Evolutionary conservation across 805 yeast genomes (phyloP).

Genomic region (Kluyveromyces siamensis): DNA sequence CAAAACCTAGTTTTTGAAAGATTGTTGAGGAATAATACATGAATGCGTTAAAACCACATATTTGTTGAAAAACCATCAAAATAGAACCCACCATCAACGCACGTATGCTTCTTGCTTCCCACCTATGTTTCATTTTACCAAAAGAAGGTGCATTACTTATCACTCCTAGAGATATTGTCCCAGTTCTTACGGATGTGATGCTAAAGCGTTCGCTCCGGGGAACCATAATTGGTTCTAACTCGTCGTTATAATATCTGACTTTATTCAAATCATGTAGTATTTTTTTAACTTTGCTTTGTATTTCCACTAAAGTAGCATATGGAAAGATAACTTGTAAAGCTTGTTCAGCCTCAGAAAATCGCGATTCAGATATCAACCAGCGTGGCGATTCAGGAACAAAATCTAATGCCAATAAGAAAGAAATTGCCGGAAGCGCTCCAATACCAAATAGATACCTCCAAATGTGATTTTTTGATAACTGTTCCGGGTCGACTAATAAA

Average conservation of each 20-base stretch:
- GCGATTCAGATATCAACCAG: constrained; percentile 30
- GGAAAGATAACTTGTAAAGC: constrained; percentile 39
- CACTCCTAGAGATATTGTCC: neutral
- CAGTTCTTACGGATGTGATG: constrained; percentile 8
- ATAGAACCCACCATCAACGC: constrained; percentile 42
- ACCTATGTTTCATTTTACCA: constrained; percentile 9
- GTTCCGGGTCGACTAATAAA: constrained; percentile 9
- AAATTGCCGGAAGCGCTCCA: constrained; percentile 35
- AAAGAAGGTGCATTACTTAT: neutral
- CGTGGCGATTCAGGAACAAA: constrained; percentile 47
- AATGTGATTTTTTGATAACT: constrained; percentile 13
- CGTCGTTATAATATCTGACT: constrained; percentile 25
- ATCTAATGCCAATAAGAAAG: constrained; percentile 30
- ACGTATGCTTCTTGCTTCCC: constrained; percentile 29
- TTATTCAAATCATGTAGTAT: constrained; percentile 37
- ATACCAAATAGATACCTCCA: constrained; percentile 35
- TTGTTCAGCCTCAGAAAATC: constrained; percentile 30
- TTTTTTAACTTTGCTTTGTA: constrained; percentile 37
- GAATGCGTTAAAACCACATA: constrained; percentile 54
- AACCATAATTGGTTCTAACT: constrained; percentile 22
- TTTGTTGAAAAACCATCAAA: constrained; percentile 48
- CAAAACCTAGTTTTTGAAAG: constrained; percentile 41
- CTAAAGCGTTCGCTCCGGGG: constrained; percentile 24
- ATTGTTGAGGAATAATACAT: constrained; percentile 55
- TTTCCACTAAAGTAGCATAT: constrained; percentile 34